Conservation (phyloP, 2,329 filamentous ascomycete genomes). For the Hymenoscyphus fructigenus region DNA sequence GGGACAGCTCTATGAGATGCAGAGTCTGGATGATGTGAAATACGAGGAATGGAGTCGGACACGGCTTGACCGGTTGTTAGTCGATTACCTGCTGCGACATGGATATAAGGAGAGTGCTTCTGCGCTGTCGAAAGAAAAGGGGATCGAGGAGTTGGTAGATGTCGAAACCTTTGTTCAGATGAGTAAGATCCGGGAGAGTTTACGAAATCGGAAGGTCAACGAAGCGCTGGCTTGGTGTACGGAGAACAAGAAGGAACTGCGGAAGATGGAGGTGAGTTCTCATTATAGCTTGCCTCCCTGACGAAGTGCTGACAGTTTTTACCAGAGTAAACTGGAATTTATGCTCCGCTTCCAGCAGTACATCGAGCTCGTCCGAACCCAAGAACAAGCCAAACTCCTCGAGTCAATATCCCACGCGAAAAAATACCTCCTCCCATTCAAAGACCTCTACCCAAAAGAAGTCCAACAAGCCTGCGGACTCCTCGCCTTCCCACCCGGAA, state of each 20-base stretch:
- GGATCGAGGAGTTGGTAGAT: conserved; percentile 80
- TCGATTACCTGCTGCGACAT: conserved; percentile 87
- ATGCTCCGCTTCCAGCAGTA: conserved; percentile 93
- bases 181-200: conserved; percentile 71
- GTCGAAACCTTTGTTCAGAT: conserved; percentile 84
- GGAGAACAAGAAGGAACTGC: conserved; percentile 89
- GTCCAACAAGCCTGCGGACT: conserved; percentile 75
- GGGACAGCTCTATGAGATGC: conserved; percentile 75
- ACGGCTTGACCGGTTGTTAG: conserved; percentile 77
- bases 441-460: conserved; percentile 64
- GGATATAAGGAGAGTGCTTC: conserved; percentile 79
- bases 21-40: conserved; percentile 82
- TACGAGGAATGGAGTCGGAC: conserved; percentile 89
- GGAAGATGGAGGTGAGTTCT: conserved; percentile 72
- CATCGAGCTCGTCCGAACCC: conserved; percentile 79
- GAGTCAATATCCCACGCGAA: conserved; percentile 82
- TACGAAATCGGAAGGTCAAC: conserved; percentile 67
- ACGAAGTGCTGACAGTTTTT: conserved; percentile 13
- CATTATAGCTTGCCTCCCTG: neutral
- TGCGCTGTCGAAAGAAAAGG: conserved; percentile 71
- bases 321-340: conserved; percentile 80
- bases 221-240: conserved; percentile 87
- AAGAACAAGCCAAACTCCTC: conserved; percentile 60
- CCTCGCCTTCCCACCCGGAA: conserved; percentile 69
- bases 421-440: conserved; percentile 74